Percentiles rank a stretch among this genome's conserved stretches.
phyloP scores from a whole-genome alignment of 176 grass and related monocot species.

The Olyra latifolia region DNA sequence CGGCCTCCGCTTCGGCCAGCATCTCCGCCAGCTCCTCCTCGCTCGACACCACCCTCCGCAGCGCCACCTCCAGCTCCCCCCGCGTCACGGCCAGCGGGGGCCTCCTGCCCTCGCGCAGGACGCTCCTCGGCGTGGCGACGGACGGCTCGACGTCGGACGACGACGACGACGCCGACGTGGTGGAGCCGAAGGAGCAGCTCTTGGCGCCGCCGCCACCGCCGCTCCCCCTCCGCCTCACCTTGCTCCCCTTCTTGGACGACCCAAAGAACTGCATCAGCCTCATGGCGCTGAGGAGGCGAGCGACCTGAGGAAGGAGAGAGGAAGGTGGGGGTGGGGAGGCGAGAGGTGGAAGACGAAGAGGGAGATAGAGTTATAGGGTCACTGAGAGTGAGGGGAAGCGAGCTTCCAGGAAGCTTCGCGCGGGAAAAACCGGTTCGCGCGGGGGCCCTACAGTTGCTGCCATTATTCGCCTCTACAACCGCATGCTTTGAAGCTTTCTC shows the following conservation, averaged over 20 bases:
- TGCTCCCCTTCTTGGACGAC: background rate
- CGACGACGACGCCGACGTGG: background rate
- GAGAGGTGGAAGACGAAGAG: background rate
- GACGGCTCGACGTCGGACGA: background rate
- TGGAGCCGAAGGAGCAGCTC: slow-evolving; percentile 31
- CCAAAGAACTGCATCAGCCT: slow-evolving; percentile 28
- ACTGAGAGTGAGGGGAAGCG: background rate
- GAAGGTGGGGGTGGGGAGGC: background rate
- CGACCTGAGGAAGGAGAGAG: background rate
- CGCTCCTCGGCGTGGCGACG: slow-evolving; percentile 26
- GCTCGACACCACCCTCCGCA: slow-evolving; percentile 37
- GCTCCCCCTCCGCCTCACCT: background rate
- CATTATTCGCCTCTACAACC: background rate
- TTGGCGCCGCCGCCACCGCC: background rate
- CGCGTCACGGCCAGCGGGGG: slow-evolving; percentile 25
- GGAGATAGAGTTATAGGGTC: slow-evolving; percentile 17
- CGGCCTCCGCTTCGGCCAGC: slow-evolving; percentile 31
- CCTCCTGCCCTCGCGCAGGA: slow-evolving; percentile 18
- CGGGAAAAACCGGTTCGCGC: slow-evolving; percentile 22
- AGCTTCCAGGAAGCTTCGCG: slow-evolving; percentile 54
- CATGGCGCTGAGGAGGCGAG: slow-evolving; percentile 15
- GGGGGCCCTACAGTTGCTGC: background rate
- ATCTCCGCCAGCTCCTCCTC: slow-evolving; percentile 46
- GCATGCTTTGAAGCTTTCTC: slow-evolving; percentile 16
- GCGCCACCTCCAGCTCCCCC: slow-evolving; percentile 43